These are phyloP conservation scores for Paracoccidioides lutzii DNA, from an alignment of 2,329 filamentous ascomycete genomes.

Conservation along the genomic window DNA sequence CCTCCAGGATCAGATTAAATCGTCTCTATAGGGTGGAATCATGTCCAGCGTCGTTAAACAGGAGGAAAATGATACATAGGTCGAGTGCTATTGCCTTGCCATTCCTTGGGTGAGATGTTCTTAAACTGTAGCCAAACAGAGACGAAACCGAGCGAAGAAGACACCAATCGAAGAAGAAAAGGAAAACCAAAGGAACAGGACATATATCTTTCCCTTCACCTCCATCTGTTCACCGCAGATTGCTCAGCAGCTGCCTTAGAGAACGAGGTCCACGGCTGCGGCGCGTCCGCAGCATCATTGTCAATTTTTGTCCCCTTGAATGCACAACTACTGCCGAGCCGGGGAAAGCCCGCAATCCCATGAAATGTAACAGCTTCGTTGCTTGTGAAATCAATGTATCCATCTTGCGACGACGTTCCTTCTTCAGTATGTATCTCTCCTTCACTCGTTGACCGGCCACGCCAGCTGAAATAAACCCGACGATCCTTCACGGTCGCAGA, in stretches of 20 bases:
- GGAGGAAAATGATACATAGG: no score
- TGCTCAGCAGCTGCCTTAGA: conserved; percentile 3
- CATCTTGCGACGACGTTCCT: conserved; percentile 1
- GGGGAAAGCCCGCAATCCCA: conserved; percentile 10
- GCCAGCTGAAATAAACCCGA: conserved; percentile 11
- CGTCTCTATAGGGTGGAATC: no score
- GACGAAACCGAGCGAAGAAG: no score
- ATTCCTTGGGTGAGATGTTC: no score
- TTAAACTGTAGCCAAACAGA: no score
- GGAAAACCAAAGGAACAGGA: neutral
- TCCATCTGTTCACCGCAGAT: conserved; percentile 4
- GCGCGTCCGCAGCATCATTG: neutral
- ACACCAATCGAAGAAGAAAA: neutral
- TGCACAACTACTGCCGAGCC: conserved; percentile 5
- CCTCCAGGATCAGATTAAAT: no score
- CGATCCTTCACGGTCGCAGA: neutral
- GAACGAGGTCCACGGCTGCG: conserved; percentile 7
- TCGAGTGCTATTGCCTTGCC: no score
- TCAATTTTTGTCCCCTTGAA: conserved; percentile 9
- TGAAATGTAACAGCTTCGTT: conserved; percentile 6
- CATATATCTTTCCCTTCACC: neutral
- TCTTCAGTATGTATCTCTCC: conserved; percentile 5
- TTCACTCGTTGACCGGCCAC: conserved; percentile 8
- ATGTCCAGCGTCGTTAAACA: no score
- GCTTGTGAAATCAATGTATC: conserved; percentile 10